A percentile compares a stretch with the other conserved stretches of the same genome.
phyloP scores from a whole-genome alignment of 2,329 filamentous ascomycete species.

The Xylaria sp. region DNA sequence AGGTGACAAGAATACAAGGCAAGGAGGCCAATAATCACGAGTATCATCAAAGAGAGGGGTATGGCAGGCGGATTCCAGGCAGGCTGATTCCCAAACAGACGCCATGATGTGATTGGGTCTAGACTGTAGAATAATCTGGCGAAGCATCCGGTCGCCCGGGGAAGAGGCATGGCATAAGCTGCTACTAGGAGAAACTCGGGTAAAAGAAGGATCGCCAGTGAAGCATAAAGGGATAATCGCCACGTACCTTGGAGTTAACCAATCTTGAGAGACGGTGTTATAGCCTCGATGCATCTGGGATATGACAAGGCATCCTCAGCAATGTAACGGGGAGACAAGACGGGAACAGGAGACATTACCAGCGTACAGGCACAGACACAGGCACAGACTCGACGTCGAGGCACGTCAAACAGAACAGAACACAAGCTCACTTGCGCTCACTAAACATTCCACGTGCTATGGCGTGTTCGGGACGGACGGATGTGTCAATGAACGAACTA shows the following conservation, averaged over 20 bases:
- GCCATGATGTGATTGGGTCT: conserved; percentile 27
- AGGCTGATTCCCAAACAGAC: conserved; percentile 24
- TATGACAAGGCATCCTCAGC: neutral
- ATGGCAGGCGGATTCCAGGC: conserved; percentile 24
- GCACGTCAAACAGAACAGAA: neutral
- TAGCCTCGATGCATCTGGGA: neutral
- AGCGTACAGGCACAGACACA: conserved; percentile 1
- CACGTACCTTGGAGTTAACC: neutral
- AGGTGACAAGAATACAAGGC: conserved; percentile 11
- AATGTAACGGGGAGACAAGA: neutral
- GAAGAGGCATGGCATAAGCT: conserved; percentile 22
- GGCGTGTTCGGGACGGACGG: conserved; percentile 1
- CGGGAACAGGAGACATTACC: conserved; percentile 6
- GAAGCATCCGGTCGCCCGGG: conserved; percentile 33
- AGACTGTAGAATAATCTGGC: conserved; percentile 21
- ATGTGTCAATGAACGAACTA: conserved; percentile 1
- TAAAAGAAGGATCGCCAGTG: neutral
- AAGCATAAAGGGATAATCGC: neutral
- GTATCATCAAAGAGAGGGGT: conserved; percentile 24
- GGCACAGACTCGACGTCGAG: too few species aligned
- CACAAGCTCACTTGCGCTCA: neutral
- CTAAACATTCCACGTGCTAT: neutral
- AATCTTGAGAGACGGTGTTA: neutral
- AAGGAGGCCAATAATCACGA: conserved; percentile 28
- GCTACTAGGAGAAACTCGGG: conserved; percentile 24